phyloP scores from a whole-genome alignment of 805 yeast species.

The Myxozyma mucilagina region DNA sequence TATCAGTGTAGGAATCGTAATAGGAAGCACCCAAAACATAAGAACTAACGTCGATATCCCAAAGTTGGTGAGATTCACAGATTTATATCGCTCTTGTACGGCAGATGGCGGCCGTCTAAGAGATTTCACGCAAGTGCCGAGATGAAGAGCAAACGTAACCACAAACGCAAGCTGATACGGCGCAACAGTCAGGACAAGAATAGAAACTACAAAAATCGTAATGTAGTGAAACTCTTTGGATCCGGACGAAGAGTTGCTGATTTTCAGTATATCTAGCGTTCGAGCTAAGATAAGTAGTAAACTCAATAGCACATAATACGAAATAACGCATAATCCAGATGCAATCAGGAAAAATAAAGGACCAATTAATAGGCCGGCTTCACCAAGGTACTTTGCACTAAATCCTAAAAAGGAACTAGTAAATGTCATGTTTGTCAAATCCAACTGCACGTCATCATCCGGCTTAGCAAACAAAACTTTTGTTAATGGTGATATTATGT shows the following conservation, averaged over 20 bases:
- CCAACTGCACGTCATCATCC: conserved; percentile 31
- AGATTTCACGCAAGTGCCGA: conserved; percentile 47
- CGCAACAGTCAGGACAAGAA: conserved; percentile 58
- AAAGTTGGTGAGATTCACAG: conserved; percentile 51
- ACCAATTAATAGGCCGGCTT: conserved; percentile 37
- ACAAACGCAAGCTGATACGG: conserved; percentile 82
- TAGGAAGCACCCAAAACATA: conserved; percentile 77
- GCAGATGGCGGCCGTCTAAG: background rate
- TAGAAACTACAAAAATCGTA: conserved; percentile 37
- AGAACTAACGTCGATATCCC: conserved; percentile 63
- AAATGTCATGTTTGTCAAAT: conserved; percentile 36
- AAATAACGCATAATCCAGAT: conserved; percentile 45
- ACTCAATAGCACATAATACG: conserved; percentile 9
- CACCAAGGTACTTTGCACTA: conserved; percentile 49
- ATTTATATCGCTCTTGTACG: background rate
- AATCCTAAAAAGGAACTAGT: conserved; percentile 71
- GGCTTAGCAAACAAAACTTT: background rate
- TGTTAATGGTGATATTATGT: background rate
- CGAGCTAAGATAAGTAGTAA: conserved; percentile 9
- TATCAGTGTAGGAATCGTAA: conserved; percentile 72
- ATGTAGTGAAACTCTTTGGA: background rate
- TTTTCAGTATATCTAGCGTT: background rate
- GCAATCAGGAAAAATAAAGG: conserved; percentile 55
- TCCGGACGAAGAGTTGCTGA: background rate
- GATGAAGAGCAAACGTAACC: conserved; percentile 60